Evolutionary conservation across 306 rosid species (phyloP).

Genomic region (Cicer bijugum): DNA sequence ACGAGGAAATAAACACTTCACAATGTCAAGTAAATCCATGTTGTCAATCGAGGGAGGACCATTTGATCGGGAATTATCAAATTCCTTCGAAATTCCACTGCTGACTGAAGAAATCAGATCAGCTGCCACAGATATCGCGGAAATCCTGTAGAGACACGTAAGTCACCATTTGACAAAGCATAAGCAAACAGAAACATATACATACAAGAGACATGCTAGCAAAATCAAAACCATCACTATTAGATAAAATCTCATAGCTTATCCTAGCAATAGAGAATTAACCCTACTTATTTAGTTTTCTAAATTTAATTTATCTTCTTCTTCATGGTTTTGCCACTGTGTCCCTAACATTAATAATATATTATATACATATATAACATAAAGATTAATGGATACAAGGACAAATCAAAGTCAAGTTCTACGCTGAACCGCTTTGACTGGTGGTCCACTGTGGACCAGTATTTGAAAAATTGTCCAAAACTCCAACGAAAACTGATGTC

Average conservation of each 20-base stretch:
- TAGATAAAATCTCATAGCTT: background rate
- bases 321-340: background rate
- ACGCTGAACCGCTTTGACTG: too few relatives aligned
- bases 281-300: background rate
- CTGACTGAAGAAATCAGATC: slow-evolving; percentile 63
- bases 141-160: slow-evolving; percentile 72
- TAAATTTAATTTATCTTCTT: too few relatives aligned
- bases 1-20: slow-evolving; percentile 79
- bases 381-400: slow-evolving; percentile 19
- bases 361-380: slow-evolving; percentile 5
- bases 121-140: slow-evolving; percentile 67
- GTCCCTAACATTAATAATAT: slow-evolving; percentile 5
- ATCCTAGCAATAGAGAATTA: background rate
- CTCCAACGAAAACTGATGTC: too few relatives aligned
- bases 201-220: slow-evolving; percentile 8
- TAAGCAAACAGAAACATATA: background rate
- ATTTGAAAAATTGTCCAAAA: too few relatives aligned
- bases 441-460: too few relatives aligned
- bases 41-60: slow-evolving; percentile 42
- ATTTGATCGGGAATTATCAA: slow-evolving; percentile 49
- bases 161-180: slow-evolving; percentile 45
- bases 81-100: slow-evolving; percentile 56
- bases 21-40: slow-evolving; percentile 54
- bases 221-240: background rate
- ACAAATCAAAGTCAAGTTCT: background rate